Conservation (phyloP, 352 stramenopile species). For the Elongisporangium anandrum region DNA sequence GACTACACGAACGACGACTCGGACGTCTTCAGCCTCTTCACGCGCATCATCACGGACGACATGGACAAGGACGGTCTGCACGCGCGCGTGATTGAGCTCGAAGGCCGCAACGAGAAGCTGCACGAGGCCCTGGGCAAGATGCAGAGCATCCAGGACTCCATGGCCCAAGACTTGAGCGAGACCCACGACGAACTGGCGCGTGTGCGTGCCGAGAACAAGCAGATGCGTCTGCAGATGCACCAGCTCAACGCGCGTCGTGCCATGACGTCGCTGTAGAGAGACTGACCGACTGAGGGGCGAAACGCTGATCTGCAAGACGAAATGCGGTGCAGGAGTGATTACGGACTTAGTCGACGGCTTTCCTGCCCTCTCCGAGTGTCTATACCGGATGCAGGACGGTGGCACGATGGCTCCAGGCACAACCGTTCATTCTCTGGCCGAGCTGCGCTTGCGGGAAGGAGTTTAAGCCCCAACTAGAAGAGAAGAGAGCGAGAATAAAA, state of each 20-base stretch:
- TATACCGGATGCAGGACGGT: not conserved
- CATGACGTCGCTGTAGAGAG: conserved; percentile 39
- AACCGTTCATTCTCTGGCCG: not conserved
- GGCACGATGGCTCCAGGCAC: not conserved
- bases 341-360: not conserved
- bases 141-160: conserved; percentile 57
- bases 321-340: not conserved
- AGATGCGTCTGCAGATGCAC: conserved; percentile 55
- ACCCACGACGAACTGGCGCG: conserved; percentile 40
- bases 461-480: not conserved
- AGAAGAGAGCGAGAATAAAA: not conserved
- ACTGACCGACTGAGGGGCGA: not conserved
- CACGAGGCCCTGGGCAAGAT: conserved; percentile 70
- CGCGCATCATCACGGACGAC: conserved; percentile 72
- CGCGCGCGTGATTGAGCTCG: conserved; percentile 61
- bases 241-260: conserved; percentile 59
- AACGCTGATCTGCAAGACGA: not conserved
- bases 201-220: conserved; percentile 51
- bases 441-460: not conserved
- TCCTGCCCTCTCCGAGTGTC: not conserved
- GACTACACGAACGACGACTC: conserved; percentile 90
- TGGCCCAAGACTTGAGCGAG: conserved; percentile 42
- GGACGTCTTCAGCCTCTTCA: conserved; percentile 84
- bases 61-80: conserved; percentile 79
- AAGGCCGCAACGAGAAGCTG: conserved; percentile 69